Evolutionary conservation across 305 asterid genomes (phyloP), one percentile per base, ranked within the genome.

Genomic region (Fraxinus albicans): DNA sequence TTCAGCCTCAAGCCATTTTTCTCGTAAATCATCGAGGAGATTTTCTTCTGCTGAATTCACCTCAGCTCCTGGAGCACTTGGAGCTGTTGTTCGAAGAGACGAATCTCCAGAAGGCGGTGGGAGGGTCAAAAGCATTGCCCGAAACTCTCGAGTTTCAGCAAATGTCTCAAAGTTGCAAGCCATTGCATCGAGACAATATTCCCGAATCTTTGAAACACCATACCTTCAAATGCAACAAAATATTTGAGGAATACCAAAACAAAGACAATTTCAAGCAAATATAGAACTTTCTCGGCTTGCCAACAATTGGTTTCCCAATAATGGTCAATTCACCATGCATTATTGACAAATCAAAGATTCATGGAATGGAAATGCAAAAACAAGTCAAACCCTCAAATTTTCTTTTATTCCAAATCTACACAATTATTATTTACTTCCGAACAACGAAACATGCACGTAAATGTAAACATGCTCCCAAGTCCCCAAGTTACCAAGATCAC

Each of bases 101-200:
- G 97, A 93, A 82, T 96, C 98, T 58, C 98, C 98, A 69, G 98
- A 96, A 31, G 99, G 99, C 13, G 98, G 97, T 21, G 99, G 98
- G 77, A 96, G 92, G 25, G 93, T 91, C 87, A 94, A 84, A 80
- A 96, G 98, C 97, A 94, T 90, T 74, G 94, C 97, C 83, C 98
- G 93, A 76, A 96, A 96, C 88, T 91, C 92, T 2, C 79, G 90
- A 53, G 91, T 91, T 58, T 93, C 97, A 6, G 98, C 98, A 80
- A 96, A 94, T 40, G 92, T 89, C 90, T 96, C 98, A 81, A 94
- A 94, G 90, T 94, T 96, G 85, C 91, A 91, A 65, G 98, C 93
- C 76, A 96, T 92, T 77, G 88, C 80, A 78, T 96, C 98, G 69
- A 96, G 92, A 79, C 97, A 96, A 85, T 90, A 89, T 86, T 53